Percentiles rank a stretch among this genome's conserved stretches.
phyloP scores from a whole-genome alignment of 768 basidiomycete genomes.

The Boletus reticuloceps region DNA sequence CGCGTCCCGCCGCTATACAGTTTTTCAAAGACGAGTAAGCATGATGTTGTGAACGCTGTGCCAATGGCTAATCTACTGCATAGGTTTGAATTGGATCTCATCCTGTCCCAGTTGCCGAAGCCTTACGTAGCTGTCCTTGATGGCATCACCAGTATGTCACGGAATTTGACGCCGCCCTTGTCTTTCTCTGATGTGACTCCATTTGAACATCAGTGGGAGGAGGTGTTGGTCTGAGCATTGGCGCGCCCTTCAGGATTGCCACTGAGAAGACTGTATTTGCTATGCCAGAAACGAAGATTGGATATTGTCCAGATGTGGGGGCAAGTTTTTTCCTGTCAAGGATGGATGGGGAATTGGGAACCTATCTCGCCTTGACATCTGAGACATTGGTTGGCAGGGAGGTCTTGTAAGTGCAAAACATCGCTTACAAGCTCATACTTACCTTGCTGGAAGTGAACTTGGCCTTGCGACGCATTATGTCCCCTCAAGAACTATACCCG shows the following conservation, averaged over 20 bases:
- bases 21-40: conserved; percentile 91
- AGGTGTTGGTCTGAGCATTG: conserved; percentile 82
- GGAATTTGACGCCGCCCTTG: conserved; percentile 3
- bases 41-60: conserved; percentile 6
- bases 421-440: conserved; percentile 6
- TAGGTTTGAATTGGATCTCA: conserved; percentile 81
- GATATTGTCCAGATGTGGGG: conserved; percentile 91
- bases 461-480: conserved; percentile 95
- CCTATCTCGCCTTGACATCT: conserved; percentile 90
- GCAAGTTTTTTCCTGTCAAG: conserved; percentile 85
- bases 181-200: not conserved
- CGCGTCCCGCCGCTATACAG: conserved; percentile 63
- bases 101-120: conserved; percentile 67
- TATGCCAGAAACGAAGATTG: conserved; percentile 97
- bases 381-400: conserved; percentile 70
- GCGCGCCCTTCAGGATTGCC: conserved; percentile 88
- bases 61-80: conserved; percentile 9
- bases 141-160: conserved; percentile 78
- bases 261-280: conserved; percentile 90
- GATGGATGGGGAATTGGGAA: conserved; percentile 88
- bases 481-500: conserved; percentile 69
- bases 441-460: conserved; percentile 57
- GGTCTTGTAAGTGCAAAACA: conserved; percentile 65
- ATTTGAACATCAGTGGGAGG: conserved; percentile 73
- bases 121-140: conserved; percentile 92